Evolutionary conservation across 176 grass and related monocot species (phyloP), one percentile per base, ranked within the genome.

Genomic region (Lolium rigidum): DNA sequence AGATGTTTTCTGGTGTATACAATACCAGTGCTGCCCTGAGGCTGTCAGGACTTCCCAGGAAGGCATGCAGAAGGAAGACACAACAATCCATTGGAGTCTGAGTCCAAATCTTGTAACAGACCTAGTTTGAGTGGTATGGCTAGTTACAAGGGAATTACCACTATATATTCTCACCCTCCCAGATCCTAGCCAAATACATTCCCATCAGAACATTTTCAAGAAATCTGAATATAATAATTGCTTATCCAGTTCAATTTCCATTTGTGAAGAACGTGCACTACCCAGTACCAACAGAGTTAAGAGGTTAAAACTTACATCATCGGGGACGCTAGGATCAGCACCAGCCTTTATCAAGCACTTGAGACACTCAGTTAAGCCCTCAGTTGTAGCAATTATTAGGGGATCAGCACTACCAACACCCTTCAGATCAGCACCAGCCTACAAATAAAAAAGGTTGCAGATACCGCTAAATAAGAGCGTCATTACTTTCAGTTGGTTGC

Each of bases 391-490:
- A 69, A 56, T 12, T 69, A 82, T 69, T 58, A 87, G 11, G 38
- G 86, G 86, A 35, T 70, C 58, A 76, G 46, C 37, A 24, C 47
- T 55, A 44, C 67, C 74, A 85, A 80, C 50, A 77, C 59, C 82
- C 13, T 89, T 89, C 48, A 89, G 49, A 76, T 81, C 70, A 70
- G 88, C 88, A 67, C 88, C 88, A 82, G 77, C 88, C 83, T 89
- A 77, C 68, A 85, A 57, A 85, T 1, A 85, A 1, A 46, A 81
- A 81, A 81, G 56, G 2, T 80, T n/a, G 24, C 16, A 58, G 12
- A 76, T 37, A 5, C 46, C n/a, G 63, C 24, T 47, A 47, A 54
- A 87, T 87, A 67, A 76, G 46, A 22, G 18, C 37, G 62, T 9
- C 46, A 67, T 52, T 51, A 68, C 20, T 47, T 80, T 55, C n/a